phyloP scores from a whole-genome alignment of 2,329 filamentous ascomycete genomes.

The Aspergillus fumigatiaffinis region DNA sequence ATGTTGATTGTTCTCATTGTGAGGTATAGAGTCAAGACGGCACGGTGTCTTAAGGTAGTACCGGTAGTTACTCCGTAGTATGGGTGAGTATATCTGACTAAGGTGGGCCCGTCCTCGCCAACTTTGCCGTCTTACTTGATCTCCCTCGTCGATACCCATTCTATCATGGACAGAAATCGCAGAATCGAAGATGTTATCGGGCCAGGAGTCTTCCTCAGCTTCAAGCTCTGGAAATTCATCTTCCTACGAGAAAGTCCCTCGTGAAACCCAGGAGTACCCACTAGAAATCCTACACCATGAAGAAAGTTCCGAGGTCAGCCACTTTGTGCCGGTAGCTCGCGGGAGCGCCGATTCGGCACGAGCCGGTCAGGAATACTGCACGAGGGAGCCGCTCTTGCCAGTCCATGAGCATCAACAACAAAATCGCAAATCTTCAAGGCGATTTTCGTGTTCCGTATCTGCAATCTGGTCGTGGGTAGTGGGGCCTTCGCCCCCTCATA shows the following conservation, averaged over 20 bases:
- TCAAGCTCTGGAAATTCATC: background rate
- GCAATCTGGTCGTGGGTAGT: slow-evolving; percentile 25
- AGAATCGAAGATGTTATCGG: background rate
- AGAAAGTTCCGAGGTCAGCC: slow-evolving; percentile 5
- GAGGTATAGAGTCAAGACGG: no score
- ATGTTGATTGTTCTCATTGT: background rate
- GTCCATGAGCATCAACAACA: slow-evolving; percentile 6
- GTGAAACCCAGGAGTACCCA: slow-evolving; percentile 1
- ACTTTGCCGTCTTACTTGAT: background rate
- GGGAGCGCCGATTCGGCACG: slow-evolving; percentile 17
- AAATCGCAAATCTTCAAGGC: background rate
- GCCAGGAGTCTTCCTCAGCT: background rate
- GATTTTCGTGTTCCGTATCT: slow-evolving; percentile 22
- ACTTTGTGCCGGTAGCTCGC: slow-evolving; percentile 11
- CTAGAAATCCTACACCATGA: slow-evolving; percentile 5
- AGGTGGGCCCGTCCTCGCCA: background rate
- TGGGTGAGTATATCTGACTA: background rate
- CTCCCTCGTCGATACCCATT: background rate
- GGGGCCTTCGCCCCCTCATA: slow-evolving; percentile 29
- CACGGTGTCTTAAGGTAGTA: background rate
- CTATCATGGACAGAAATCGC: no score
- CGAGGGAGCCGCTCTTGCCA: slow-evolving; percentile 20
- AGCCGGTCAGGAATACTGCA: slow-evolving; percentile 9
- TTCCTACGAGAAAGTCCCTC: slow-evolving; percentile 2
- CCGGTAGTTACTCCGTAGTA: background rate